These are phyloP conservation scores for Boletus patriciae DNA, from an alignment of 768 basidiomycete genomes.

Conservation along the genomic window DNA sequence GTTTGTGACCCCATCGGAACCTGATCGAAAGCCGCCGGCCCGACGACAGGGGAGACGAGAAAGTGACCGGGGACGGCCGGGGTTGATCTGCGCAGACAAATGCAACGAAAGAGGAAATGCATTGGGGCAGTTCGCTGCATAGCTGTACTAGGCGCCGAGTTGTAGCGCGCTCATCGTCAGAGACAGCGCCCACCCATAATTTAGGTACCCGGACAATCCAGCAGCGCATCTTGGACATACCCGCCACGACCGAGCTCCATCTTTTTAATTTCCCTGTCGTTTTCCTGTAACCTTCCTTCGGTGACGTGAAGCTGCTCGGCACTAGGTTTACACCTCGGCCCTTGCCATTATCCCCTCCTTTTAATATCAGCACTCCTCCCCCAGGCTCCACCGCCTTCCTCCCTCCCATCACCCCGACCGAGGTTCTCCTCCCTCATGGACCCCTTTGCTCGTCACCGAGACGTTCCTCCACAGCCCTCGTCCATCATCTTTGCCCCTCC, in stretches of 20 bases:
- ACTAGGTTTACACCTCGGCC: slow-evolving; percentile 31
- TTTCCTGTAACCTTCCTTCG: slow-evolving; percentile 22
- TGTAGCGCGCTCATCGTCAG: slow-evolving; percentile 12
- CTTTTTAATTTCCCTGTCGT: slow-evolving; percentile 18
- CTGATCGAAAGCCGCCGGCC: slow-evolving; percentile 37
- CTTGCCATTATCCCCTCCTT: slow-evolving; percentile 25
- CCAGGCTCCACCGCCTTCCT: background rate
- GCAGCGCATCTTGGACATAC: background rate
- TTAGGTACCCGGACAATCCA: background rate
- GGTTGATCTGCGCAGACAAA: slow-evolving; percentile 29
- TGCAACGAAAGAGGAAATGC: slow-evolving; percentile 17
- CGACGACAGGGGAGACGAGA: slow-evolving; percentile 23
- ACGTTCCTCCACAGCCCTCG: slow-evolving; percentile 13
- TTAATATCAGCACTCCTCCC: slow-evolving; percentile 22
- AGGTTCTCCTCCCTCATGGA: slow-evolving; percentile 35
- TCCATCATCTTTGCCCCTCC: slow-evolving; percentile 27
- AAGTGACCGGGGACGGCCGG: slow-evolving; percentile 30
- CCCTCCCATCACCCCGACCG: slow-evolving; percentile 7
- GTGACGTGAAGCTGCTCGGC: slow-evolving; percentile 27
- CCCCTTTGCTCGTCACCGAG: slow-evolving; percentile 31
- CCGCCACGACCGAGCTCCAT: background rate
- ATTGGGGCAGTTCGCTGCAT: background rate
- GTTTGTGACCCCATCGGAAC: slow-evolving; percentile 27
- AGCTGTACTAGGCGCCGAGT: slow-evolving; percentile 4
- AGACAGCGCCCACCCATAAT: slow-evolving; percentile 7